Evolutionary conservation across 331 rosid species (phyloP).

Genomic region (Malus hybrid): DNA sequence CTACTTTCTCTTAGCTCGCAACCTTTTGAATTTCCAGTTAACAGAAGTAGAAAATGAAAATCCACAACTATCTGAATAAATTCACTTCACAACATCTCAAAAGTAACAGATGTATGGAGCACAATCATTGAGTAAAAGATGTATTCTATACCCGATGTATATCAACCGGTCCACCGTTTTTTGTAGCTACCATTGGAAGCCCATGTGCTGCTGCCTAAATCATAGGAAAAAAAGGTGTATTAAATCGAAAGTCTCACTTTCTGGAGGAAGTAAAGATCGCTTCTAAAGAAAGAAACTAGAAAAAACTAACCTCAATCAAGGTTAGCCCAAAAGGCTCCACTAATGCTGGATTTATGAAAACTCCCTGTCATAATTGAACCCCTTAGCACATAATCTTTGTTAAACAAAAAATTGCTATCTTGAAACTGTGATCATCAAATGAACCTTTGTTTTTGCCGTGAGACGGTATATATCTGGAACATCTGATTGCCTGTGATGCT

Average conservation of each 20-base stretch:
- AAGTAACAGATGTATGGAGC: not conserved
- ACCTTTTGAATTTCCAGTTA: not conserved
- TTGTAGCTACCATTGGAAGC: slow-evolving; percentile 90
- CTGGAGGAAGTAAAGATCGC: not conserved
- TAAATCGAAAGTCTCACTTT: not conserved
- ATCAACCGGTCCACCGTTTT: slow-evolving; percentile 94
- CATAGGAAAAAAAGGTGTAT: not conserved
- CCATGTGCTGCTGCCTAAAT: slow-evolving; percentile 91
- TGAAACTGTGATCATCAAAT: not conserved
- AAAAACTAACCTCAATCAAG: slow-evolving; percentile 68
- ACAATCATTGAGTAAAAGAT: slow-evolving; percentile 3
- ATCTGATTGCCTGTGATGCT: slow-evolving; percentile 85
- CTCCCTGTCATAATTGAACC: slow-evolving; percentile 55
- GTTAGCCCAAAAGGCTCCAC: slow-evolving; percentile 95
- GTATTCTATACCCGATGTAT: slow-evolving; percentile 56
- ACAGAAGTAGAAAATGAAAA: slow-evolving; percentile 1
- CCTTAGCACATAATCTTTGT: slow-evolving; percentile 9
- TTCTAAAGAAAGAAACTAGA: not conserved
- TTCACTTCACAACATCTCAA: not conserved
- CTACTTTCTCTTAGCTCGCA: not conserved
- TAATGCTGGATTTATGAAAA: slow-evolving; percentile 88
- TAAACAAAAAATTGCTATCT: not conserved
- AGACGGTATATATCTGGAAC: slow-evolving; percentile 87
- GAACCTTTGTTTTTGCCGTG: slow-evolving; percentile 81
- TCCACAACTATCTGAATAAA: not conserved